Evolutionary conservation across 2,329 filamentous ascomycete genomes (phyloP).

Genomic region (Talaromyces piceae): DNA sequence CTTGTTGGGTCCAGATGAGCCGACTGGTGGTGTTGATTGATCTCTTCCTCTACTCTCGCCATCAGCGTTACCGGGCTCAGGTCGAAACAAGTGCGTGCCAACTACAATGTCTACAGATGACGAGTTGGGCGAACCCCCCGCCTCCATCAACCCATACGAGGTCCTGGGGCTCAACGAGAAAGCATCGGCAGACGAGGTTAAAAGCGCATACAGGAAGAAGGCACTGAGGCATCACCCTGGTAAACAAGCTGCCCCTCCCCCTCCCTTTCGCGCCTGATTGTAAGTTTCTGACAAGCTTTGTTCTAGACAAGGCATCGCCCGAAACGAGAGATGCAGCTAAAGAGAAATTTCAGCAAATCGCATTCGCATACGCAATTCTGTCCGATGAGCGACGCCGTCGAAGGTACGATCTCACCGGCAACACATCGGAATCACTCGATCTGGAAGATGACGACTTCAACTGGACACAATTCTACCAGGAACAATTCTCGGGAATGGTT

Average conservation of each 20-base stretch:
- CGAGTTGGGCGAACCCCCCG: conserved; percentile 55
- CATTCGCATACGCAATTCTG: conserved; percentile 88
- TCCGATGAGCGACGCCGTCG: conserved; percentile 72
- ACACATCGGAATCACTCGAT: conserved; percentile 71
- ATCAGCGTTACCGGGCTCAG: background rate
- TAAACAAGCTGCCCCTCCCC: conserved; percentile 31
- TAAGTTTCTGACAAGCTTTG: background rate
- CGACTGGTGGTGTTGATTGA: background rate
- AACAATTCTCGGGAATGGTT: conserved; percentile 72
- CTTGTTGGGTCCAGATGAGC: background rate
- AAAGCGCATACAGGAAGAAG: conserved; percentile 82
- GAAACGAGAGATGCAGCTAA: conserved; percentile 66
- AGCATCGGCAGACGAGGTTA: conserved; percentile 73
- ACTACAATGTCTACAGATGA: conserved; percentile 33
- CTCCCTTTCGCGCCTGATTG: background rate
- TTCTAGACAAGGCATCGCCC: conserved; percentile 64
- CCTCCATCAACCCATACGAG: conserved; percentile 68
- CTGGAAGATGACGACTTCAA: conserved; percentile 68
- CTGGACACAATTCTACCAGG: conserved; percentile 84
- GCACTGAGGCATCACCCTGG: conserved; percentile 82
- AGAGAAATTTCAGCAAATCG: conserved; percentile 77
- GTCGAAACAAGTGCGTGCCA: too few species aligned
- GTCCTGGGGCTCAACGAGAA: conserved; percentile 63
- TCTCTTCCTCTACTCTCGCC: background rate
- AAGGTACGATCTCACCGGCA: conserved; percentile 85